These are phyloP conservation scores for Ilex aquifolium DNA, from an alignment of 257 asterid genomes.

Conservation along the genomic window DNA sequence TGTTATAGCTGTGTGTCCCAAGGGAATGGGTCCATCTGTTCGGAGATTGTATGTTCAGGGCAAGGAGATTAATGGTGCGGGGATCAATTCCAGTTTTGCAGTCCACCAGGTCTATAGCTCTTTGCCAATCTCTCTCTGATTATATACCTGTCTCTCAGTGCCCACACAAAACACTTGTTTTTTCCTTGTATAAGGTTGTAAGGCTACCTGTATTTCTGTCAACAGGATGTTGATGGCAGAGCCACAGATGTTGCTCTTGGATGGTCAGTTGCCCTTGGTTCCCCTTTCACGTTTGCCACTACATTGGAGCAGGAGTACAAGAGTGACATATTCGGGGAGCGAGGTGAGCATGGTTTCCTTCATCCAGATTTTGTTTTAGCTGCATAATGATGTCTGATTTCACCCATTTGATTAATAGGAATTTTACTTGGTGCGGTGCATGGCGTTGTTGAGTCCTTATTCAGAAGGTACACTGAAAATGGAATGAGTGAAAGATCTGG, in stretches of 20 bases:
- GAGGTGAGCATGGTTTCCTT: constrained; percentile 43
- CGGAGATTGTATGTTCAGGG: constrained; percentile 96
- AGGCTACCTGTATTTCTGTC: not conserved
- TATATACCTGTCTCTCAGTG: not conserved
- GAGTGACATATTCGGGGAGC: constrained; percentile 95
- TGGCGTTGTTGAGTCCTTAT: constrained; percentile 85
- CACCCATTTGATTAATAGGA: constrained; percentile 34
- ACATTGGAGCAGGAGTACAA: constrained; percentile 84
- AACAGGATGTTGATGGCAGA: constrained; percentile 89
- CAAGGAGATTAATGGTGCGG: constrained; percentile 94
- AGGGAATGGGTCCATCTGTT: constrained; percentile 99
- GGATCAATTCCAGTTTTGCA: constrained; percentile 91
- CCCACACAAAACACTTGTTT: not conserved
- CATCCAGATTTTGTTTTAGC: not conserved
- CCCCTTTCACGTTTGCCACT: constrained; percentile 93
- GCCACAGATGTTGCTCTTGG: constrained; percentile 99
- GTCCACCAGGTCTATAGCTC: constrained; percentile 69
- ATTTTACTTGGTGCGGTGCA: constrained; percentile 97
- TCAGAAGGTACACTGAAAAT: constrained; percentile 88
- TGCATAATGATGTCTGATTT: constrained; percentile 9
- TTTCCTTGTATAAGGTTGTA: constrained; percentile 2
- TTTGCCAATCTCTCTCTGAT: constrained; percentile 1
- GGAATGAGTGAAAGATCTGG: constrained; percentile 92
- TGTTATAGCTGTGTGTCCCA: constrained; percentile 93
- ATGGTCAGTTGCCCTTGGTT: constrained; percentile 96